Evolutionary conservation across 106 monocot genomes (phyloP).

Genomic region (Apostasia shenzhenica): DNA sequence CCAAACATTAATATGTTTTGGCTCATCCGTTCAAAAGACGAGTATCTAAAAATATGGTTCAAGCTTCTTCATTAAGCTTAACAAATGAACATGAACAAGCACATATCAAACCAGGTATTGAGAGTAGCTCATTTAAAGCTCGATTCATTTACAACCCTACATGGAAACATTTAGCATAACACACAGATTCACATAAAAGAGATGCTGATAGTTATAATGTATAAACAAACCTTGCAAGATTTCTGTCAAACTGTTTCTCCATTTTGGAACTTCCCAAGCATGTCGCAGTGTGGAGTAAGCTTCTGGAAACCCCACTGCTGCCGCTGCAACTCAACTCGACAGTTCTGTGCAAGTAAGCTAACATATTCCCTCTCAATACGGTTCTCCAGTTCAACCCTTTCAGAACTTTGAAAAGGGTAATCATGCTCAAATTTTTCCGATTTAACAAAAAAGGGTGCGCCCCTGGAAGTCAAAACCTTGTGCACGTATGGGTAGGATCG

Average conservation of each 20-base stretch:
- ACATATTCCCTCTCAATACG: conserved; percentile 78
- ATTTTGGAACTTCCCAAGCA: conserved; percentile 69
- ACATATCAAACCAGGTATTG: no score
- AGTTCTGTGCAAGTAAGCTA: conserved; percentile 64
- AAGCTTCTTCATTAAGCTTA: no score
- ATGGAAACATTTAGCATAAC: no score
- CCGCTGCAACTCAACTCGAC: conserved; percentile 72
- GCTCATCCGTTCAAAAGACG: no score
- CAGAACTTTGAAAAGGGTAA: conserved; percentile 56
- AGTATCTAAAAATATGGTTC: no score
- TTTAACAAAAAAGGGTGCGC: conserved; percentile 77
- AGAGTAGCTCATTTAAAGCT: no score
- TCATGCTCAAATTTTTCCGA: conserved; percentile 64
- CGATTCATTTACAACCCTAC: no score
- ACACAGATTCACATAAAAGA: no score
- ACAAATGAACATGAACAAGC: no score
- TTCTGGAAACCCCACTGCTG: conserved; percentile 55
- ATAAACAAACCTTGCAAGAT: background rate
- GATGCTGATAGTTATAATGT: no score
- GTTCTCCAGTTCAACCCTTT: conserved; percentile 49
- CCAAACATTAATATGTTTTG: no score
- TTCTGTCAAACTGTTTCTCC: conserved; percentile 1
- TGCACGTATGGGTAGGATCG: conserved; percentile 48
- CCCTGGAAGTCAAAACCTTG: conserved; percentile 59
- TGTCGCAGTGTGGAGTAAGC: conserved; percentile 73